Base-by-base conservation (phyloP, 768 basidiomycete genomes). In the Tylopilus vinaceipallidus region DNA sequence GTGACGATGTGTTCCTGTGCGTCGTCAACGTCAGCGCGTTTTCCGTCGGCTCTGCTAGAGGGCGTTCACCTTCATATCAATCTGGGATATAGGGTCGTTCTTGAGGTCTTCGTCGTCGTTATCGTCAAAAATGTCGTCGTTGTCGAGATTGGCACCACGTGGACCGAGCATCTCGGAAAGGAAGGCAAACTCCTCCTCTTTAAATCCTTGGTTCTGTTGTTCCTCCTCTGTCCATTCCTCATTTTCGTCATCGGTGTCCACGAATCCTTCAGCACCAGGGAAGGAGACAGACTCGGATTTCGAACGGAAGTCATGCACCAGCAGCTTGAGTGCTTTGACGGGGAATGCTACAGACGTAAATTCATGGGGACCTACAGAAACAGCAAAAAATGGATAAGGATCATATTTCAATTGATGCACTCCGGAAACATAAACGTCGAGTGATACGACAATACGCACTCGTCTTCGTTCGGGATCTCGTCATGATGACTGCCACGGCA, bases 141-240 rank as follows among this genome's bases (percentile, higher is more conserved):
- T 87, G 59, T 90, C 89, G 58, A 86, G 81, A 22, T 84, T 79
- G 60, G 81, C 75, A 8, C 84, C 88, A 42, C 80, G 83, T 1
- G 84, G 82, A 11, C 87, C 85, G 42, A 93, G 77, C 75, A 91
- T 77, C 41, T 93, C 89, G 6, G 92, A 92, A 32, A 97, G 71
- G 73, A 84, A 91, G 20, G 84, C 82, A 55, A 90, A 82, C 59
- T 91, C 88, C n/a, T 89, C 88, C 42, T 82, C 74, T 59, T 82
- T 87, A 59, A 77, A 70, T 8, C 73, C 71, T 59, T 81, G 78
- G 42, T 81, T 72, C 29, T 78, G 66, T 41, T 78, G 80, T 48
- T 90, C 93, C 62, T 94, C 93, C 59, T 97, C 94, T 10, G 82
- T 79, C 95, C 95, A 98, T n/a, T 91, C 91, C 29, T 91, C 91